phyloP scores from a whole-genome alignment of 495 filamentous ascomycete genomes.

The Aspergillus panamensis region DNA sequence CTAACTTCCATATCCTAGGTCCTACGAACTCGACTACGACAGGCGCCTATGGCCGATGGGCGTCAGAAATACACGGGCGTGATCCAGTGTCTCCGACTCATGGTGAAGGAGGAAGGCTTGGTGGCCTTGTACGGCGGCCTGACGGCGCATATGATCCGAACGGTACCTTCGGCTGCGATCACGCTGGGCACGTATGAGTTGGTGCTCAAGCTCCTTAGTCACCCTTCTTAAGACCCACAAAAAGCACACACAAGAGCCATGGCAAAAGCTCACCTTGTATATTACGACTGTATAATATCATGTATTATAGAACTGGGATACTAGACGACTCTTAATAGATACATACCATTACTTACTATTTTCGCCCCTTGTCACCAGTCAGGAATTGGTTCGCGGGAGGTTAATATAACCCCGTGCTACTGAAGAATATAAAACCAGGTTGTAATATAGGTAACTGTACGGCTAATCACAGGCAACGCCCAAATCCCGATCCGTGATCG shows the following conservation, averaged over 20 bases:
- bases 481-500: constrained; percentile 29
- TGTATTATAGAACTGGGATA: constrained; percentile 14
- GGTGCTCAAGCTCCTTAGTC: constrained; percentile 55
- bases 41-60: constrained; percentile 71
- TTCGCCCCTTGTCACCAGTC: too few species aligned
- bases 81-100: constrained; percentile 73
- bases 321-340: constrained; percentile 16
- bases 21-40: constrained; percentile 56
- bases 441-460: neutral
- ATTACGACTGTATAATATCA: constrained; percentile 11
- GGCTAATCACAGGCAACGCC: constrained; percentile 26
- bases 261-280: neutral
- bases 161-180: constrained; percentile 83
- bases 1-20: constrained; percentile 48
- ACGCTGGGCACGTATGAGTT: constrained; percentile 91
- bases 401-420: too few species aligned
- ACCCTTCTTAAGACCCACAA: neutral
- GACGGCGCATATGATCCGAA: constrained; percentile 80
- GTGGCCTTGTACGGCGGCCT: constrained; percentile 78
- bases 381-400: too few species aligned
- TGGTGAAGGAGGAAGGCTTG: constrained; percentile 83
- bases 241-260: neutral
- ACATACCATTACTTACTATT: constrained; percentile 12
- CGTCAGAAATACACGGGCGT: constrained; percentile 78
- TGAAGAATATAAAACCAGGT: too few species aligned